A percentile compares a stretch with the other conserved stretches of the same genome.
Conservation (phyloP, 2,329 filamentous ascomycete species). For the Fusarium subtropicale region DNA sequence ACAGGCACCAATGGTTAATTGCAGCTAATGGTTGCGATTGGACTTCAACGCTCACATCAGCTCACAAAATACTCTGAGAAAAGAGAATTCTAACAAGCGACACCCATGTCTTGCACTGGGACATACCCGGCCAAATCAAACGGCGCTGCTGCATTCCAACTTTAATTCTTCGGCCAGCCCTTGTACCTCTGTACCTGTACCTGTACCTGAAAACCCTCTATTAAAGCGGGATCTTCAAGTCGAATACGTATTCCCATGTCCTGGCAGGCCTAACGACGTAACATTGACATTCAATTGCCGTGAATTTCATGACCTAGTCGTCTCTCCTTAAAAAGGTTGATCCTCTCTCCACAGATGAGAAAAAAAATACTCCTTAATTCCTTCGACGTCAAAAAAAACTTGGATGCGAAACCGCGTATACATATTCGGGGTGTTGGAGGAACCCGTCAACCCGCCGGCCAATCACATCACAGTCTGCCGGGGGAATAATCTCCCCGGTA, state of each 20-base stretch:
- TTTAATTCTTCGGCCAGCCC: constrained; percentile 5
- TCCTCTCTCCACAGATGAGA: constrained; percentile 13
- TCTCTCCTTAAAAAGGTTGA: not conserved
- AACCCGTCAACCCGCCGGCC: constrained; percentile 29
- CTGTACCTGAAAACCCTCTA: not conserved
- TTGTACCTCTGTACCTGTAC: not conserved
- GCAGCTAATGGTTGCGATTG: not conserved
- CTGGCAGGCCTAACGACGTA: not conserved
- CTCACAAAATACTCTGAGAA: not conserved
- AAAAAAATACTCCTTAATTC: constrained; percentile 9
- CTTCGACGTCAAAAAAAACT: not conserved
- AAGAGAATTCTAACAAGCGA: not conserved
- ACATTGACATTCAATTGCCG: not conserved
- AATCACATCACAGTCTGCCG: constrained; percentile 13
- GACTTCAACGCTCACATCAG: constrained; percentile 42
- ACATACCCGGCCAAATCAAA: constrained; percentile 14
- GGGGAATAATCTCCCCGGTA: constrained; percentile 29
- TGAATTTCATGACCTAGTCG: not conserved
- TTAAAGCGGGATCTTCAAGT: not conserved
- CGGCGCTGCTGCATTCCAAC: not conserved
- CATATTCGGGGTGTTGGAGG: constrained; percentile 18
- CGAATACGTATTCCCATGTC: not conserved
- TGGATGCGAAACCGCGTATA: constrained; percentile 31
- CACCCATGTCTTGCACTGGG: not conserved
- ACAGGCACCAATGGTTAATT: not conserved